Evolutionary conservation across 2,329 filamentous ascomycete species (phyloP), one percentile per base, ranked within the genome.

Genomic region (Arthrobotrys sinensis): DNA sequence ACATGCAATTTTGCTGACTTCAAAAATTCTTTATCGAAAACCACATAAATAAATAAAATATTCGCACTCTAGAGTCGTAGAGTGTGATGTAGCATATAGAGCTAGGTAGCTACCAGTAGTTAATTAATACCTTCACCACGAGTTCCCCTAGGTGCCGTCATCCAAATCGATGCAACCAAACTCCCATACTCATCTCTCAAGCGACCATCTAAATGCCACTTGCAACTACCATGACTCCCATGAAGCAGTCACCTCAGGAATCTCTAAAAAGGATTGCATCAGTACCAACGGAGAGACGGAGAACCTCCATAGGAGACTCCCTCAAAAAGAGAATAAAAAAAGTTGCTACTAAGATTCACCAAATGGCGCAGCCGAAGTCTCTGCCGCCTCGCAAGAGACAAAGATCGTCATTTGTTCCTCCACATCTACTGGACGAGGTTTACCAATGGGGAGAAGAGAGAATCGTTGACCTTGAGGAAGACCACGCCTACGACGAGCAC

Each of bases 331-430:
- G 19, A n/a, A 52, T 52, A 2, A 52, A 52, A 11, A 52, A 52
- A 32, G 48, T 52, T 1, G 48, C 24, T 6, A 52, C 48, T 1
- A 52, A 32, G 11, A 52, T 52, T 14, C 24, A 52, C 24, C 21
- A n/a, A n/a, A 32, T 52, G 19, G 12, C 10, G 8, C 48, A 52
- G 5, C 19, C 21, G 10, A 52, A 32, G 48, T 28, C 48, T 32
- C 48, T 11, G 14, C 48, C 24, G 16, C 45, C 45, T 52, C 48
- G 11, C 48, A 52, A 52, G 48, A 32, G 48, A 52, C 45, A 52
- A n/a, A 32, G 48, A 32, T 52, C 48, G 14, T 52, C 19, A 12
- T 52, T 52, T 52, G 6, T 52, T 14, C 21, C 48, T 52, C 48
- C 19, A 7, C 48, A 52, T 32, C 48, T 52, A 12, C 48, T 52